These are phyloP conservation scores for Rubus parviflorus DNA, from an alignment of 306 rosid species.

Conservation along the genomic window DNA sequence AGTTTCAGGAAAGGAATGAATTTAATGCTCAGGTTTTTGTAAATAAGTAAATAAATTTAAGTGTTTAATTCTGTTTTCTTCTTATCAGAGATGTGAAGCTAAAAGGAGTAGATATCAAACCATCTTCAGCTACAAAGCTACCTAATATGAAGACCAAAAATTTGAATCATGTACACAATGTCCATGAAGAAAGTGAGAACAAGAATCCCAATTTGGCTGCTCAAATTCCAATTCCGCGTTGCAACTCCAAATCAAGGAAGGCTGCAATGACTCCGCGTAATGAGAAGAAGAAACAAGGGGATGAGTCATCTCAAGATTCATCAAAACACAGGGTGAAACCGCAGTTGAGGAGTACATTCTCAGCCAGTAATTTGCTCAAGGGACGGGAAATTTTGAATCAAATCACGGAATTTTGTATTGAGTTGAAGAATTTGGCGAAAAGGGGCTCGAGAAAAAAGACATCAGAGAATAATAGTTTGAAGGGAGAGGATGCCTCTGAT, in stretches of 20 bases:
- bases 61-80: not conserved
- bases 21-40: not conserved
- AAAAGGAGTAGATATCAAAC: constrained; percentile 8
- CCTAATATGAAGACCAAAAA: constrained; percentile 5
- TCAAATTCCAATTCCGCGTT: not conserved
- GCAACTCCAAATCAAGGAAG: constrained; percentile 29
- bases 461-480: constrained; percentile 30
- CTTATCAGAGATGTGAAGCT: constrained; percentile 18
- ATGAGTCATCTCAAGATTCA: constrained; percentile 23
- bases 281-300: constrained; percentile 16
- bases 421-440: constrained; percentile 49
- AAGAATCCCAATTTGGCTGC: constrained; percentile 45
- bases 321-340: constrained; percentile 21
- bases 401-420: constrained; percentile 41
- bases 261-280: constrained; percentile 12
- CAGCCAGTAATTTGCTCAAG: constrained; percentile 46
- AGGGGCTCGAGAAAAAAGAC: constrained; percentile 38
- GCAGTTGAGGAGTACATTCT: constrained; percentile 45
- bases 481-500: constrained; percentile 37
- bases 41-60: not conserved
- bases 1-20: not conserved
- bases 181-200: constrained; percentile 42
- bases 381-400: constrained; percentile 53
- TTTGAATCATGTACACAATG: constrained; percentile 26
- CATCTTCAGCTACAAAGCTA: constrained; percentile 24